Conservation (phyloP, 1,284 basidiomycete genomes). For the Trichosporon inkin region DNA sequence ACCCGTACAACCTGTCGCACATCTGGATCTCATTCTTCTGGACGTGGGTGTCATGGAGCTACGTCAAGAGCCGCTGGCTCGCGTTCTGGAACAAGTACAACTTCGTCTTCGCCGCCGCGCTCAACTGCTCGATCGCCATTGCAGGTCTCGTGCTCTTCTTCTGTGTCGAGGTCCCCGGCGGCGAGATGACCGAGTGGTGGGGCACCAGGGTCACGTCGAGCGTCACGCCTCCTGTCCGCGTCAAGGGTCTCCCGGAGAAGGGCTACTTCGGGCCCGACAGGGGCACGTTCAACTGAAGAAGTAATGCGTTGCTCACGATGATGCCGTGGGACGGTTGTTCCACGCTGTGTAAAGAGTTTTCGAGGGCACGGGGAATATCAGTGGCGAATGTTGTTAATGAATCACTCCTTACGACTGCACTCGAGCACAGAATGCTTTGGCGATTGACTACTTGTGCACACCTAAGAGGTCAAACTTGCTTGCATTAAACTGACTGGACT, state of each 20-base stretch:
- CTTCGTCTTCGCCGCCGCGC: conserved; percentile 68
- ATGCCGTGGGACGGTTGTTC: no score
- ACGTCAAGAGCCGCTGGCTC: conserved; percentile 30
- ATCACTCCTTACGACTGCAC: no score
- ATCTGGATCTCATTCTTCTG: conserved; percentile 7
- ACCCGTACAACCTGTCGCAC: conserved; percentile 19
- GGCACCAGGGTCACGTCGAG: conserved; percentile 55
- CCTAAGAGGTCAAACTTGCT: no score
- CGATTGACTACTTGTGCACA: no score
- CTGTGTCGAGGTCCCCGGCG: conserved; percentile 33
- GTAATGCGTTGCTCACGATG: no score
- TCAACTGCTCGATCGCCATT: conserved; percentile 65
- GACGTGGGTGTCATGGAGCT: conserved; percentile 30
- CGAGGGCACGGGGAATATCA: no score
- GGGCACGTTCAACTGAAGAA: conserved; percentile 11
- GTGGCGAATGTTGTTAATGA: no score
- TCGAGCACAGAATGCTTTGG: no score
- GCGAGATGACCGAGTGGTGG: conserved; percentile 56
- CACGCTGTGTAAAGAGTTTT: no score
- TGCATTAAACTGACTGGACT: no score
- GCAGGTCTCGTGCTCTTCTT: conserved; percentile 64
- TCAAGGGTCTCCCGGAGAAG: conserved; percentile 11
- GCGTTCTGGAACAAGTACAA: conserved; percentile 59
- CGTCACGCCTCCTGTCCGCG: conserved; percentile 36
- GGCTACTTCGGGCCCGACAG: conserved; percentile 14